phyloP scores from a whole-genome alignment of 1,284 basidiomycete species.

The Laetiporus sulphureus region DNA sequence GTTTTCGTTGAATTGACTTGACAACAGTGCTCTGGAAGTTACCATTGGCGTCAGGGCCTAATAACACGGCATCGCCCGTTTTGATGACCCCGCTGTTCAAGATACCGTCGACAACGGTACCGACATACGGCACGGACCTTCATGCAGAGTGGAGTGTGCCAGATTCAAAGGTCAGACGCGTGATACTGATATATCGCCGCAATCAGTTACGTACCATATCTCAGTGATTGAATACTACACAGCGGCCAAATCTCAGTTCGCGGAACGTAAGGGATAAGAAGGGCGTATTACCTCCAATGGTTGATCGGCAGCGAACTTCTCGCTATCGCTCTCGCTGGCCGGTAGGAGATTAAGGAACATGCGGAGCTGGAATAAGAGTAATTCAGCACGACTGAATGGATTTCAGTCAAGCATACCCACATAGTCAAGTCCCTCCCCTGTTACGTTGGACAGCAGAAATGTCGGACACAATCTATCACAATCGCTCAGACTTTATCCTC shows the following conservation, averaged over 20 bases:
- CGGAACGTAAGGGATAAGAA: not conserved
- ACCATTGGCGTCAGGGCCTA: slow-evolving; percentile 93
- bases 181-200: too few relatives aligned
- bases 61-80: slow-evolving; percentile 73
- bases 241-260: not conserved
- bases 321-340: slow-evolving; percentile 74
- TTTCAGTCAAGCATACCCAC: slow-evolving; percentile 32
- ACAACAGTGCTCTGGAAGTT: slow-evolving; percentile 80
- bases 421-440: slow-evolving; percentile 83
- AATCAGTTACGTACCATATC: slow-evolving; percentile 39
- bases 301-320: slow-evolving; percentile 78
- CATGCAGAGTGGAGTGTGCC: not conserved
- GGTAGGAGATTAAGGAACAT: slow-evolving; percentile 85
- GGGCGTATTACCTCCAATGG: slow-evolving; percentile 70
- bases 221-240: slow-evolving; percentile 79
- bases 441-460: slow-evolving; percentile 93
- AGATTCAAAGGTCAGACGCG: too few relatives aligned
- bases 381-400: not conserved
- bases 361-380: slow-evolving; percentile 52
- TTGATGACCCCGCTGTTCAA: slow-evolving; percentile 74
- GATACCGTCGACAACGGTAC: slow-evolving; percentile 93
- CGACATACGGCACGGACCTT: slow-evolving; percentile 88
- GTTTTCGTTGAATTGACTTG: slow-evolving; percentile 92
- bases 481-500: not conserved
- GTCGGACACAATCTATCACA: slow-evolving; percentile 76